phyloP scores from a whole-genome alignment of 805 yeast species.

The Candida nanaspora region DNA sequence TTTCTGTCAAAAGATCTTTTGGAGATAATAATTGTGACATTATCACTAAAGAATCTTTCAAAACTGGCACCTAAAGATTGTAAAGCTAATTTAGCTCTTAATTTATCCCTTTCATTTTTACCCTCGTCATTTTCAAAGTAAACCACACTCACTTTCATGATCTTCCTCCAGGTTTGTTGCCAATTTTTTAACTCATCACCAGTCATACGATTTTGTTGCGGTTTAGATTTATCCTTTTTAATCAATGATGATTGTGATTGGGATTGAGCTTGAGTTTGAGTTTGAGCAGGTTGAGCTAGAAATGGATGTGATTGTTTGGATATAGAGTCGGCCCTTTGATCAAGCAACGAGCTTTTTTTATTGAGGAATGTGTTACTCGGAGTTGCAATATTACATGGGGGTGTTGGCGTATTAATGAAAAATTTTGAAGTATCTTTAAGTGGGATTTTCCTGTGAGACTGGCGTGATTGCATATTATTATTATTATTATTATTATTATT shows the following conservation, averaged over 20 bases:
- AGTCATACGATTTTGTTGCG: constrained; percentile 18
- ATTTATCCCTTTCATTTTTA: constrained; percentile 26
- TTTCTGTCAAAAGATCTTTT: constrained; percentile 41
- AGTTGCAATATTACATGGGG: constrained; percentile 13
- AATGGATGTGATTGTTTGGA: constrained; percentile 4
- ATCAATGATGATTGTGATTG: not conserved
- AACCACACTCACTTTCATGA: constrained; percentile 48
- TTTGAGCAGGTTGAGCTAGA: constrained; percentile 2
- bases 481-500: not conserved
- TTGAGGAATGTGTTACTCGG: not conserved
- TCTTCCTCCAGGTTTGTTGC: constrained; percentile 54
- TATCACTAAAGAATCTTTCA: constrained; percentile 51
- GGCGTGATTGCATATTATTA: not conserved
- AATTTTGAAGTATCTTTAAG: constrained; percentile 22
- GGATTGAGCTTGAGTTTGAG: not conserved
- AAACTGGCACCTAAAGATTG: constrained; percentile 47
- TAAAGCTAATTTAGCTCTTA: constrained; percentile 26
- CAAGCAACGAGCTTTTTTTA: constrained; percentile 10
- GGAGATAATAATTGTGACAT: constrained; percentile 73
- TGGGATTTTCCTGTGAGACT: constrained; percentile 12
- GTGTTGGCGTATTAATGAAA: constrained; percentile 15
- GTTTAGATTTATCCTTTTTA: constrained; percentile 1
- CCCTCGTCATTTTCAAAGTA: constrained; percentile 45
- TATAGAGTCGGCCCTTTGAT: constrained; percentile 13
- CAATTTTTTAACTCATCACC: constrained; percentile 42